Base-by-base conservation (phyloP, 805 yeast genomes). In the Barnettozyma siamensis region DNA sequence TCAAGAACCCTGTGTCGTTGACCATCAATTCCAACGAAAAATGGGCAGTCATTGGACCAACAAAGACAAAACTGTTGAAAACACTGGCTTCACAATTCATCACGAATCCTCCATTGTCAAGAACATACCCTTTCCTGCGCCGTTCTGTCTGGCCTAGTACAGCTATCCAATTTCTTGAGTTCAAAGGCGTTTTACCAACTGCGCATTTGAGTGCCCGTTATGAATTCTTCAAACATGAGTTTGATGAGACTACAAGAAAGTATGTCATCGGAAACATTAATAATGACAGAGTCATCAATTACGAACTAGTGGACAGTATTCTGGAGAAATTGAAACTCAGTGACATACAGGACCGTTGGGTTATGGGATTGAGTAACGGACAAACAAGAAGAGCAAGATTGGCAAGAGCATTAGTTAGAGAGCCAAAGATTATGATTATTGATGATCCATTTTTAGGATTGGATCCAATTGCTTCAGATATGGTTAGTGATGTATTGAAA, bases 391-490 rank as follows among this genome's bases (percentile, higher is more conserved):
- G 99, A 38, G 95, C 97, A 0, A 71, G 96, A 46, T 64, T 93
- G 21, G 98, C 96, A 0, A 73, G 75, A 45, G 78, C 88, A 0
- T 53, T 93, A 33, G 70, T 87, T 41, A 66, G 69, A 34, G 65
- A 73, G 27, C 95, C 97, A 0, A 66, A 69, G 33, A 49, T 88
- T 24, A 63, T 88, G 40, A 58, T 91, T 5, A 70, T 91, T 16
- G 98, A 93, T 59, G 98, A 93, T 54, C 96, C 96, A 9, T 91
- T 88, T 53, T 60, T 93, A 31, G 99, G 98, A 0, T 67, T 91
- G 15, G 99, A 91, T 54, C 93, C 95, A 0, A 57, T 60, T 1
- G 89, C 94, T 11, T 67, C 86, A 0, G 45, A 60, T 1, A 62
- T 73, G 7, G 86, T 91, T 16, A 75, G 87, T 15, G 54, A 64